Evolutionary conservation across 2,329 filamentous ascomycete genomes (phyloP).

Genomic region (Hymenoscyphus occultus): DNA sequence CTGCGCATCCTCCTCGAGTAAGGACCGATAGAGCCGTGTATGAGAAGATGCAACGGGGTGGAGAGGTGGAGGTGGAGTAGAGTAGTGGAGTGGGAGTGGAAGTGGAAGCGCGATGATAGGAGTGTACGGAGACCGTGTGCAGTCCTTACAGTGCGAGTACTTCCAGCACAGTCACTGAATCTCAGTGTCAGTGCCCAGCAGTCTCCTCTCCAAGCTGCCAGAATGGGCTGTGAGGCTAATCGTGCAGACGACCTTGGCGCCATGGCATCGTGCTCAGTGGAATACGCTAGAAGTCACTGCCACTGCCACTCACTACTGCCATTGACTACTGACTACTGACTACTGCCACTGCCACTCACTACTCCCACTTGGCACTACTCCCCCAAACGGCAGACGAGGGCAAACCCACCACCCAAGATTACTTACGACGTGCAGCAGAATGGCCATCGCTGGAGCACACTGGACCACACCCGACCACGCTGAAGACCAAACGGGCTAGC

Average conservation of each 20-base stretch:
- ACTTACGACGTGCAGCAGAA: slow-evolving; percentile 11
- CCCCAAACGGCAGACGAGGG: slow-evolving; percentile 12
- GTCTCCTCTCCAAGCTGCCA: neutral
- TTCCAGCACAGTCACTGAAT: too few relatives aligned
- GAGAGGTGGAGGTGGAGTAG: neutral
- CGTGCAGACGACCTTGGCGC: neutral
- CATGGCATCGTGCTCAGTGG: neutral
- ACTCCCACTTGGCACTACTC: slow-evolving; percentile 1
- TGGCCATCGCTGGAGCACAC: neutral
- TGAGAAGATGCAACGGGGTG: neutral
- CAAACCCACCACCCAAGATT: slow-evolving; percentile 6
- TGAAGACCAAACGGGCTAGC: neutral
- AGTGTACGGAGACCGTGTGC: too few relatives aligned
- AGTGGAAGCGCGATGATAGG: too few relatives aligned
- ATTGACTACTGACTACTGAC: too few relatives aligned
- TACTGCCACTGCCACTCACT: neutral
- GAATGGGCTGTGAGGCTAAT: slow-evolving; percentile 5
- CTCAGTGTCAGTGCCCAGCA: too few relatives aligned
- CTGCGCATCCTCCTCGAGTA: neutral
- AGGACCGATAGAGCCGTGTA: slow-evolving; percentile 12
- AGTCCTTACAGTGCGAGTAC: too few relatives aligned
- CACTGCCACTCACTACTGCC: neutral
- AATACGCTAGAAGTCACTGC: neutral
- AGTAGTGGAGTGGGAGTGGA: too few relatives aligned
- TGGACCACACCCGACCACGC: neutral